A percentile compares a stretch with the other conserved stretches of the same genome.
Evolutionary conservation across 2,329 filamentous ascomycete species (phyloP).

Genomic region (Albophoma yamanashiensis): DNA sequence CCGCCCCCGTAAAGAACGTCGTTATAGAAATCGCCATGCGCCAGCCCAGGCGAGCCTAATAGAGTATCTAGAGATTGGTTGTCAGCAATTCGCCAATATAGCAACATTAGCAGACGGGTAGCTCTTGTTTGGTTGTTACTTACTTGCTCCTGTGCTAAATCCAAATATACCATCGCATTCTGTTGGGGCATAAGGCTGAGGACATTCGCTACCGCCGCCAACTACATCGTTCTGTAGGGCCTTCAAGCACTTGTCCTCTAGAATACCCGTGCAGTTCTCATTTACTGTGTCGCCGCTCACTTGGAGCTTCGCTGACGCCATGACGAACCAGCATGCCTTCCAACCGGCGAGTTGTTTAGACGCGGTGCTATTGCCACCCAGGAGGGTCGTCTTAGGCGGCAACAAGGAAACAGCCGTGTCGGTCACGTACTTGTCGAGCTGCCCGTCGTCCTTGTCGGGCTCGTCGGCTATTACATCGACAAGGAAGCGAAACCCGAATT

Average conservation of each 20-base stretch:
- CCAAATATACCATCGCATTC: background rate
- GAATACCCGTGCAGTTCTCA: background rate
- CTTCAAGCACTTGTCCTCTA: background rate
- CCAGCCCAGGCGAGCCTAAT: background rate
- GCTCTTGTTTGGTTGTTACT: background rate
- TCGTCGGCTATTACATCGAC: background rate
- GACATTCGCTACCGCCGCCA: background rate
- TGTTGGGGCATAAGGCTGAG: background rate
- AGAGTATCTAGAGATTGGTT: background rate
- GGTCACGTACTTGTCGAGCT: background rate
- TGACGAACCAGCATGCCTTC: background rate
- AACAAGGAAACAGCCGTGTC: background rate
- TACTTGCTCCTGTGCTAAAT: background rate
- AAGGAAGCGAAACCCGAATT: background rate
- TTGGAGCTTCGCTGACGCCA: background rate
- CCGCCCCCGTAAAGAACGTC: background rate
- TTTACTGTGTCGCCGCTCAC: background rate
- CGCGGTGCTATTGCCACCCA: background rate
- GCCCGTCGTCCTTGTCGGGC: background rate
- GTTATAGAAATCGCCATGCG: background rate
- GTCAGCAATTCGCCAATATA: background rate
- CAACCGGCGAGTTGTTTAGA: background rate
- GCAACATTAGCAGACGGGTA: background rate
- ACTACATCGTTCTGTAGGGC: background rate
- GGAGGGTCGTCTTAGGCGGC: background rate